These are phyloP conservation scores for Fusarium neocosmosporiellum DNA, from an alignment of 2,329 filamentous ascomycete species.

Conservation along the genomic window DNA sequence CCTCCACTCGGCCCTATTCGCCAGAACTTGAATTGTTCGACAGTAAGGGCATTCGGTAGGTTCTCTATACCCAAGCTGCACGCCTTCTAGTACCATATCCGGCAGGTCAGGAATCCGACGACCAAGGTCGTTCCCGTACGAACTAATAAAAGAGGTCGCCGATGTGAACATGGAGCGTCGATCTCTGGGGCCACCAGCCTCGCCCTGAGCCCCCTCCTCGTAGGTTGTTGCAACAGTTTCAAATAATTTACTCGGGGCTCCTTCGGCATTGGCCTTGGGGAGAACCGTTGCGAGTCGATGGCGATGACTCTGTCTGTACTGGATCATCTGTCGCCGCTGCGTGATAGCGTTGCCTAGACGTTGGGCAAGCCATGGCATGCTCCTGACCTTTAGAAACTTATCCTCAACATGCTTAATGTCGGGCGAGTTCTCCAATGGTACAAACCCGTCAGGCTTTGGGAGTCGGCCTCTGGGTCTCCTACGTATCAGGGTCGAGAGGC, in stretches of 20 bases:
- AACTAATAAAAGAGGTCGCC: constrained; percentile 6
- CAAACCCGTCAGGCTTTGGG: background rate
- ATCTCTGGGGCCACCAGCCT: background rate
- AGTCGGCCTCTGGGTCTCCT: background rate
- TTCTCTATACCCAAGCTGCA: constrained; percentile 2
- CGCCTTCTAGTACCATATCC: constrained; percentile 1
- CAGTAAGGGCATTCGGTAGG: constrained; percentile 13
- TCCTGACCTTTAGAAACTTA: constrained; percentile 3
- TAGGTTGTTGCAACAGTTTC: constrained; percentile 8
- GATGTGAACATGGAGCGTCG: background rate
- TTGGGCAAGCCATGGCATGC: background rate
- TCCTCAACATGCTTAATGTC: constrained; percentile 5
- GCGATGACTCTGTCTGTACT: constrained; percentile 5
- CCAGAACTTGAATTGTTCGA: constrained; percentile 3
- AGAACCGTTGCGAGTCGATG: background rate
- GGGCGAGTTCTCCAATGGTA: background rate
- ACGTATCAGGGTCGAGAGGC: background rate
- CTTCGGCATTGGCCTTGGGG: background rate
- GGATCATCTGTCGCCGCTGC: constrained; percentile 3
- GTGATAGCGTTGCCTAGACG: constrained; percentile 2
- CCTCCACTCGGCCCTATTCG: constrained; percentile 8
- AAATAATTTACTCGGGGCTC: background rate
- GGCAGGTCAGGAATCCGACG: constrained; percentile 3
- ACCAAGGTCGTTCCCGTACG: background rate
- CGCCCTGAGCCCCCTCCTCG: background rate